phyloP scores from a whole-genome alignment of 2,329 filamentous ascomycete species.

The Microsporum canis region DNA sequence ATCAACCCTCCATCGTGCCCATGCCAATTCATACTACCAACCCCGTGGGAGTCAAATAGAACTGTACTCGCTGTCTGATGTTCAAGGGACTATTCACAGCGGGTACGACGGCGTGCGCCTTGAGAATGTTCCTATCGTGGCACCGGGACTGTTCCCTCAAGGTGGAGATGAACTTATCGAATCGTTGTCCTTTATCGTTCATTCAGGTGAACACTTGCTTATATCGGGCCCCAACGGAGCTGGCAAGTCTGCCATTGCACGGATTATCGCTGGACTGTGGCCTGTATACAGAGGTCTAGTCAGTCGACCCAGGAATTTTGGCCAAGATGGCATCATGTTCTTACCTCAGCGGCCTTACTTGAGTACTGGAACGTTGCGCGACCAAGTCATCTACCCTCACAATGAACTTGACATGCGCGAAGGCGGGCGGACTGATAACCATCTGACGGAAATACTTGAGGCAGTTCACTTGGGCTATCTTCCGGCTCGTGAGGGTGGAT shows the following conservation, averaged over 20 bases:
- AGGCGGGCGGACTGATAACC: conserved; percentile 62
- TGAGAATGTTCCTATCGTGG: conserved; percentile 86
- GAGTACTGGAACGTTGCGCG: conserved; percentile 79
- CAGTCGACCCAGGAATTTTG: conserved; percentile 67
- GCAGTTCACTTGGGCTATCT: conserved; percentile 80
- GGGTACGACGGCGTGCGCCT: conserved; percentile 91
- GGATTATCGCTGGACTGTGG: conserved; percentile 86
- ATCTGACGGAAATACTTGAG: conserved; percentile 67
- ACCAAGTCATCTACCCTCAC: conserved; percentile 96
- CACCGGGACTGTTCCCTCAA: conserved; percentile 74
- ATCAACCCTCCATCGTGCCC: conserved; percentile 83
- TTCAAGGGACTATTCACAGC: conserved; percentile 85
- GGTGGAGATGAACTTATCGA: conserved; percentile 88
- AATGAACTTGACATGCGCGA: conserved; percentile 88
- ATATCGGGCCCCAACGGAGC: conserved; percentile 93
- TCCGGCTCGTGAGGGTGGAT: conserved; percentile 82
- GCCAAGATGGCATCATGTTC: conserved; percentile 95
- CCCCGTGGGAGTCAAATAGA: conserved; percentile 58
- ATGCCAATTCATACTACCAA: conserved; percentile 75
- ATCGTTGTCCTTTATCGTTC: conserved; percentile 77
- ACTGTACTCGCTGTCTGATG: conserved; percentile 77
- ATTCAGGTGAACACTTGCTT: conserved; percentile 80
- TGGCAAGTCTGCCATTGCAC: conserved; percentile 79
- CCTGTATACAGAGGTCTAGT: conserved; percentile 89
- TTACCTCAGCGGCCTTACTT: conserved; percentile 88